A percentile compares a stretch with the other conserved stretches of the same genome.
Conservation (phyloP, 768 basidiomycete genomes). For the Trametes meyenii region DNA sequence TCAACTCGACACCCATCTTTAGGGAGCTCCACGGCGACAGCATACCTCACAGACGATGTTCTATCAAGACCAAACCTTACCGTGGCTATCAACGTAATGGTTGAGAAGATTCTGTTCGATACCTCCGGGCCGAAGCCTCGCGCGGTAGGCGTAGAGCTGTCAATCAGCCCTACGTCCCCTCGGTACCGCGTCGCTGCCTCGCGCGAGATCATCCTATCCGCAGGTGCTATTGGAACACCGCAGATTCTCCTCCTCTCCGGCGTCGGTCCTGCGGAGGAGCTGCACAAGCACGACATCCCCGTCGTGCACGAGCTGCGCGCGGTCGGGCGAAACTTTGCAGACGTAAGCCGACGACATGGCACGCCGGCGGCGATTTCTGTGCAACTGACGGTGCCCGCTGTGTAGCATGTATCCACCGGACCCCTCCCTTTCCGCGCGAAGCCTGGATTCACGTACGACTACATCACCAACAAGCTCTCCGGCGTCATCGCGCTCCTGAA, state of each 20-base stretch:
- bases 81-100: slow-evolving; percentile 54
- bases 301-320: slow-evolving; percentile 53
- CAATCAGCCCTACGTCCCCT: slow-evolving; percentile 43
- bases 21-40: slow-evolving; percentile 52
- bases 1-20: not conserved
- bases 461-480: slow-evolving; percentile 42
- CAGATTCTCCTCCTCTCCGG: slow-evolving; percentile 60
- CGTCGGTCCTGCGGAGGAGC: slow-evolving; percentile 55
- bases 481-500: slow-evolving; percentile 1
- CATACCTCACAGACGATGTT: slow-evolving; percentile 63
- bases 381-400: slow-evolving; percentile 46
- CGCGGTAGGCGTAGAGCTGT: slow-evolving; percentile 44
- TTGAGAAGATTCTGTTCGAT: slow-evolving; percentile 59
- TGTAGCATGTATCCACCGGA: slow-evolving; percentile 52
- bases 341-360: slow-evolving; percentile 32
- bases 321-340: slow-evolving; percentile 60
- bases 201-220: slow-evolving; percentile 57
- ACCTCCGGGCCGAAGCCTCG: slow-evolving; percentile 40
- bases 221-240: slow-evolving; percentile 54
- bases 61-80: slow-evolving; percentile 63
- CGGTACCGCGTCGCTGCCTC: slow-evolving; percentile 49
- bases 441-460: slow-evolving; percentile 58
- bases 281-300: slow-evolving; percentile 46
- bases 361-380: slow-evolving; percentile 3
- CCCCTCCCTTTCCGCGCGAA: slow-evolving; percentile 45